Evolutionary conservation across 2,329 filamentous ascomycete genomes (phyloP), one percentile per base, ranked within the genome.

Genomic region (Aspergillus tanneri): DNA sequence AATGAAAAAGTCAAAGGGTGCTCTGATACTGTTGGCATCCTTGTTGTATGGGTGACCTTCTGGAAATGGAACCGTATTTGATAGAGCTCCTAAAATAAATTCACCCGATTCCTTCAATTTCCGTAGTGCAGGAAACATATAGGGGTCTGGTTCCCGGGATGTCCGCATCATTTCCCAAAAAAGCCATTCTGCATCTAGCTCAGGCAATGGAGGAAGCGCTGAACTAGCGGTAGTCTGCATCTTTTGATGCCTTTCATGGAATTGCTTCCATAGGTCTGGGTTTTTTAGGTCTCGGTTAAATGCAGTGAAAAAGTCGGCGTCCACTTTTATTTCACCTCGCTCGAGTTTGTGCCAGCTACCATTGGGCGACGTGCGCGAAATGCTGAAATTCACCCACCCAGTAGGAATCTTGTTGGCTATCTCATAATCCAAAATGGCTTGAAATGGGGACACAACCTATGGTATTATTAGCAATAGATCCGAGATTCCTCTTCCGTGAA

Each of bases 401-500:
- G 84, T 78, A 1, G 91, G 92, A 41, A 97, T 92, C 32, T 79
- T 78, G 47, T 88, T 77, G 51, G 80, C 75, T 45, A 85, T 73
- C 67, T 97, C 93, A 68, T 96, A 96, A 71, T 95, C 87, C 47
- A 95, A 78, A 61, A 99, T 97, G 2, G 88, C 85, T 73, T 95
- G 90, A 63, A 99, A 91, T 8, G 93, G 93, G 1, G 90, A 96
- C 19, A 87, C 77, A 46, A 96, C 90, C 91, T 95, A 56, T 1
- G 35, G 1, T 5, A 24, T 19, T 19, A 32, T 60, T 18, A 62
- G 52, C 41, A 21, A 39, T 23, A 12, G 9, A 23, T 11, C 9
- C 21, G 7, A 11, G 14, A 19, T 16, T 14, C 7, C 10, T 22
- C 4, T 21, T 32, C 38, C n/a, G 18, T 12, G 25, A 16, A 10